Base-by-base conservation (phyloP, 2,329 filamentous ascomycete genomes). In the Apiospora arundinis region DNA sequence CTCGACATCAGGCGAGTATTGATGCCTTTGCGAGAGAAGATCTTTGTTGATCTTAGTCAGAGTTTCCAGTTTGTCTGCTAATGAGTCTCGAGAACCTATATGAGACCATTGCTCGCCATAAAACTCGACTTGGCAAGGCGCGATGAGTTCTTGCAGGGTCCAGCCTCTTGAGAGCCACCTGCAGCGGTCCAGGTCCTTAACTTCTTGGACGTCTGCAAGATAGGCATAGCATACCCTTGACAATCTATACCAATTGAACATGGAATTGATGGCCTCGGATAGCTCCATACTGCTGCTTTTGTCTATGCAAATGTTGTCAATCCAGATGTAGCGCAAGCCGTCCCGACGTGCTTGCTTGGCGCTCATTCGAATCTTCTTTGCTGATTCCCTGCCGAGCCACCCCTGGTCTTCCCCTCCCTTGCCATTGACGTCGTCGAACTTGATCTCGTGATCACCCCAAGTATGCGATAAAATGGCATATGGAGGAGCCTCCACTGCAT, bases 231-330 rank as follows among this genome's bases (percentile, higher is more conserved):
- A 60, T 25, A 60, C 8, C 18, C 2, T 21, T 32, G 52, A 1
- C 8, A 7, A 7, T 4, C 1, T 4, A 16, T 60, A 60, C 52
- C 52, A 60, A 0, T 60, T 18, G 16, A 60, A 60, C 52, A 60
- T 60, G 52, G 52, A 60, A 16, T 60, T 60, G 52, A 60, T 60
- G 7, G 52, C 25, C 8, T 60, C 52, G 52, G 52, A 60, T 3
- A 60, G 28, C 8, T 60, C 52, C 0, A 25, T 25, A 21, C 52
- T 60, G 52, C 52, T 60, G 7, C 52, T 32, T 8, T 60, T 60
- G 2, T 60, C 52, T 18, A 60, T 60, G 25, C 52, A 60, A 6
- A 60, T 21, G 3, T 1, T 60, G 28, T 60, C 52, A 18, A 60
- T 60, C 52, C 52, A 60, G 6, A 60, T 37, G 28, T 60, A 60